Conservation (phyloP, 1,139 yeast genomes). For the Blastobotrys niveus region DNA sequence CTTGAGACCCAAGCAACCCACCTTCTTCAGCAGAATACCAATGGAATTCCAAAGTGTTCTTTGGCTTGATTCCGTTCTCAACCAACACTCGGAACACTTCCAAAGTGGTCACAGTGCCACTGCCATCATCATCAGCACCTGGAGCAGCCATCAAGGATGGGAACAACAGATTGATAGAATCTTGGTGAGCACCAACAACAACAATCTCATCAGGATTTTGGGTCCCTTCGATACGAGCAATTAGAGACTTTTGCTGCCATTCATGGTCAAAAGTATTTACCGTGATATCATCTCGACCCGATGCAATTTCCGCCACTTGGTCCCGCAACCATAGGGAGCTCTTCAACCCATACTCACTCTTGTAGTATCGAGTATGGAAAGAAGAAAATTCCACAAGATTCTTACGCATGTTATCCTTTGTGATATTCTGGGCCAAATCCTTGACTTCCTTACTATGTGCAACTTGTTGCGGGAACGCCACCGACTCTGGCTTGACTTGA, state of each 20-base stretch:
- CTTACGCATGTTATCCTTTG: slow-evolving; percentile 44
- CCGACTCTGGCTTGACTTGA: neutral
- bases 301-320: slow-evolving; percentile 42
- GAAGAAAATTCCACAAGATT: slow-evolving; percentile 61
- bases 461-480: slow-evolving; percentile 47
- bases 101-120: slow-evolving; percentile 74
- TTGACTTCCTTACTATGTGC: slow-evolving; percentile 41
- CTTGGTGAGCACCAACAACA: slow-evolving; percentile 87
- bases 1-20: slow-evolving; percentile 82
- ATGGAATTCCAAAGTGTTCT: slow-evolving; percentile 82
- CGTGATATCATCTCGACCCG: slow-evolving; percentile 30
- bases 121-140: slow-evolving; percentile 95
- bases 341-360: slow-evolving; percentile 60
- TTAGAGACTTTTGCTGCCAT: slow-evolving; percentile 56
- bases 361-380: slow-evolving; percentile 76
- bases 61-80: slow-evolving; percentile 47
- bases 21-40: slow-evolving; percentile 95
- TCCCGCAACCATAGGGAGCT: slow-evolving; percentile 68
- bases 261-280: slow-evolving; percentile 44
- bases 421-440: slow-evolving; percentile 40
- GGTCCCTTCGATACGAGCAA: slow-evolving; percentile 42
- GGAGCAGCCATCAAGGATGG: slow-evolving; percentile 76
- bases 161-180: slow-evolving; percentile 67
- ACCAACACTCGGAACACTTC: slow-evolving; percentile 67
- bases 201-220: slow-evolving; percentile 43